These are phyloP conservation scores for Gonapodya prolifera DNA, from an alignment of 192 early-diverging fungal species.

Conservation along the genomic window DNA sequence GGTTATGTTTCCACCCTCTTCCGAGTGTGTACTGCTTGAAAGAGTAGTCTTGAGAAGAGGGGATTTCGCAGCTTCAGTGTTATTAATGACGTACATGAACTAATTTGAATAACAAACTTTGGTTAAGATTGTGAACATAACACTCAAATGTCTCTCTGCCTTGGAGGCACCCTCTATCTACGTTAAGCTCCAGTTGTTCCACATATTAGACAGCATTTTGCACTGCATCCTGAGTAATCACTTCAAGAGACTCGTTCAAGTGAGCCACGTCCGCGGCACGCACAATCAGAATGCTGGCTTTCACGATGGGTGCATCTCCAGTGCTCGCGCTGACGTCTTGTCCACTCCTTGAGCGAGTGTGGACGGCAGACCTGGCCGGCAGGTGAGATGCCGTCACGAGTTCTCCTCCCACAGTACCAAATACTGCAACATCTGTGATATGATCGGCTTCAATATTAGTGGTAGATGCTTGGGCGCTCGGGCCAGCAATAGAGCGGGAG, in stretches of 20 bases:
- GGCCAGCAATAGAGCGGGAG: background rate
- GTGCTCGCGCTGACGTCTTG: background rate
- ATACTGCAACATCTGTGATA: background rate
- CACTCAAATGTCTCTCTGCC: too few relatives aligned
- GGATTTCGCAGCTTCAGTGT: too few relatives aligned
- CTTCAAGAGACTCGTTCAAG: background rate
- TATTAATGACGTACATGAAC: too few relatives aligned
- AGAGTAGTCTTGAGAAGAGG: too few relatives aligned
- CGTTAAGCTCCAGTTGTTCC: too few relatives aligned
- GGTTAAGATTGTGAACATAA: too few relatives aligned
- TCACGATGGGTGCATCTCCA: background rate
- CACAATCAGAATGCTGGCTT: background rate
- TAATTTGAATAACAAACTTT: too few relatives aligned
- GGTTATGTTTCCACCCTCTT: too few relatives aligned
- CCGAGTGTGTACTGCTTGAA: too few relatives aligned
- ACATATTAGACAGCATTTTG: too few relatives aligned
- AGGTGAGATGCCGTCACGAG: background rate
- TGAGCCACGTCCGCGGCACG: background rate
- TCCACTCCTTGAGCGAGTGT: background rate
- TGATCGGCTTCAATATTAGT: background rate
- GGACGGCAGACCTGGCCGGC: background rate
- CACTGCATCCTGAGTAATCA: too few relatives aligned
- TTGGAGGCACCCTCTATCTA: too few relatives aligned
- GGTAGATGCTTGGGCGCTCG: background rate
- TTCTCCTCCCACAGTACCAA: background rate